Evolutionary conservation across 129 eudicot species (phyloP), one percentile per base, ranked within the genome.

Genomic region (Saussurea involucrata): DNA sequence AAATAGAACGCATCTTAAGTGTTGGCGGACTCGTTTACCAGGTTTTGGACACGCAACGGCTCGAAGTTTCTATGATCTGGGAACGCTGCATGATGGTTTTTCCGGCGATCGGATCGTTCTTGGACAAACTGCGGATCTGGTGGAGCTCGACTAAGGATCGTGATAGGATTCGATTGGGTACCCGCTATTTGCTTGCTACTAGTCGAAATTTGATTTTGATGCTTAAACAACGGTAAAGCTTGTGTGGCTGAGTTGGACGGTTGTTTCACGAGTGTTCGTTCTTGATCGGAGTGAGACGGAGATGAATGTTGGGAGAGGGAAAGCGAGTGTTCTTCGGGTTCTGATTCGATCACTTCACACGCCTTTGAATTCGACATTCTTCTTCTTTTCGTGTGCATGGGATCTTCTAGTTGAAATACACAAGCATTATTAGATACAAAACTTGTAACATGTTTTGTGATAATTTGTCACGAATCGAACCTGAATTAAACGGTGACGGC

Each of bases 261-360:
- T 75, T 73, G 84, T 61, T 78, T 84, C 27, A 83, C 69, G 6
- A 86, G 86, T 5, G 87, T 74, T 58, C 83, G 92, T 33, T 87
- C 97, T 64, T 90, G 96, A 87, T 94, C 98, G 13, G 97, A 91
- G 44, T 85, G 93, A 31, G 98, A 91, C 4, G 97, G 98, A 29
- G 98, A 91, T 7, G 93, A 94, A 71, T 85, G 89, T 61, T 88
- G 93, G 8, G 98, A 94, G 31, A 83, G 84, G 2, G 98, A 87
- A 67, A 86, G 89, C 21, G 92, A 87, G 75, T 91, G 97, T 77
- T 91, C 93, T 75, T 91, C 96, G 5, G 81, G 86, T 44, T 91
- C 96, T 27, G 88, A 76, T 79, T 83, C 94, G 2, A 70, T 69
- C 58, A 68, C 17, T 37, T 86, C 90, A 42, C 78, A 81, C 11